These are phyloP conservation scores for Poterioochromonas sp. DNA, from an alignment of 352 stramenopile genomes.

Conservation along the genomic window DNA sequence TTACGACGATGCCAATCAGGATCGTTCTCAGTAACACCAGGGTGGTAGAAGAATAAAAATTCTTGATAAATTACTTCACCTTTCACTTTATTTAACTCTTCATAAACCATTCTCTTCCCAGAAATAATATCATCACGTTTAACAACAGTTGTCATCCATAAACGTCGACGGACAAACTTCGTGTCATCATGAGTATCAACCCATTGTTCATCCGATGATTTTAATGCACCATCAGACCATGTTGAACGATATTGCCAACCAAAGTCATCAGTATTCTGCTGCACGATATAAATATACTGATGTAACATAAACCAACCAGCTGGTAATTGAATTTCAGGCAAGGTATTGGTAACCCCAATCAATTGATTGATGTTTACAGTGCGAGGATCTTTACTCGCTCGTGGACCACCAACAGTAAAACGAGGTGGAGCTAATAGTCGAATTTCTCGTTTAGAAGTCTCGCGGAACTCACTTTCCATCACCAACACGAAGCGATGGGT, in stretches of 20 bases:
- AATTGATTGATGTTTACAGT: neutral
- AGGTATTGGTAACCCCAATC: neutral
- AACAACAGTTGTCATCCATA: constrained; percentile 22
- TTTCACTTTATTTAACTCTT: neutral
- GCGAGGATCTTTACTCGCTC: constrained; percentile 6
- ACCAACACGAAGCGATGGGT: constrained; percentile 14
- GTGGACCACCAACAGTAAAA: constrained; percentile 11
- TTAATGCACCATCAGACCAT: neutral
- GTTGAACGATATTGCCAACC: constrained; percentile 29
- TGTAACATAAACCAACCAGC: constrained; percentile 12
- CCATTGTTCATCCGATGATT: neutral
- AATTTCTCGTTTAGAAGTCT: neutral
- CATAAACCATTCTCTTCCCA: neutral
- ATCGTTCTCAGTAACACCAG: neutral
- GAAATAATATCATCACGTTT: neutral
- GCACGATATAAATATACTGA: constrained; percentile 6
- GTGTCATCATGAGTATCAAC: neutral
- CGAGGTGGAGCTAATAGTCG: neutral
- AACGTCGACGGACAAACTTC: neutral
- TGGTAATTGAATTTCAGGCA: constrained; percentile 8
- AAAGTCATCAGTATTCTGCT: constrained; percentile 12
- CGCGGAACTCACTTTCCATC: neutral
- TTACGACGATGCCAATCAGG: neutral
- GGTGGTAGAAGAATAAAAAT: neutral
- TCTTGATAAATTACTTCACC: neutral